Evolutionary conservation across 163 green algal genomes (phyloP), one percentile per base, ranked within the genome.

Genomic region (Trebouxia gelatinosa): DNA sequence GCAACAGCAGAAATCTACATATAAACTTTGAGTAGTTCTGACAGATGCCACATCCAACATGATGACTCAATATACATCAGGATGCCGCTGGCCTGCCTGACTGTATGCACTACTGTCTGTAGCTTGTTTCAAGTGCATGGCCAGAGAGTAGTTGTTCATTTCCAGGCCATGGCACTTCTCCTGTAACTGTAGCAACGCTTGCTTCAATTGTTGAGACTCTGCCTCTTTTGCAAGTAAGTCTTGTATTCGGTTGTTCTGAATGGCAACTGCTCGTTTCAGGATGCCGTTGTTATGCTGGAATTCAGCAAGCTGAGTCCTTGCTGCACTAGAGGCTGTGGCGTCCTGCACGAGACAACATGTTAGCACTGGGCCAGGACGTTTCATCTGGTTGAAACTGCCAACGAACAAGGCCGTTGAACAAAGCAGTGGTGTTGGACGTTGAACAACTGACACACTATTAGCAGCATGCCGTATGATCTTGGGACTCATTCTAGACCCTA

Each of bases 221-320:
- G 72, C 65, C 29, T 95, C 92, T 54, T 84, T 84, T 21, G 67
- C 78, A 35, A 81, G 43, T 39, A 93, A 84, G 77, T 93, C 75
- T 62, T 83, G 86, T 77, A 91, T 78, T 13, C 89, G 87, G 31
- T 74, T 38, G 34, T 92, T 90, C 79, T 97, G 92, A 2, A 97
- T 94, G 77, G 88, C 86, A 28, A 97, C 92, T 11, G 92, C 92
- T 2, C 91, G 89, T 80, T 97, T 97, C 5, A 97, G 82, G 48
- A 97, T 90, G 6, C 76, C 68, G 74, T 95, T 96, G 64, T 97
- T 92, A 1, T 81, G 72, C 68, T 79, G 51, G 51, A 85, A 80
- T 67, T 92, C 86, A 31, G 75, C 70, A 58, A 89, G 39, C 38
- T 88, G 81, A 17, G 7, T 29, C 37, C 57, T 66, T 21, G 76